Conservation (phyloP, 2,329 filamentous ascomycete genomes). For the Venturiaceae sp. region DNA sequence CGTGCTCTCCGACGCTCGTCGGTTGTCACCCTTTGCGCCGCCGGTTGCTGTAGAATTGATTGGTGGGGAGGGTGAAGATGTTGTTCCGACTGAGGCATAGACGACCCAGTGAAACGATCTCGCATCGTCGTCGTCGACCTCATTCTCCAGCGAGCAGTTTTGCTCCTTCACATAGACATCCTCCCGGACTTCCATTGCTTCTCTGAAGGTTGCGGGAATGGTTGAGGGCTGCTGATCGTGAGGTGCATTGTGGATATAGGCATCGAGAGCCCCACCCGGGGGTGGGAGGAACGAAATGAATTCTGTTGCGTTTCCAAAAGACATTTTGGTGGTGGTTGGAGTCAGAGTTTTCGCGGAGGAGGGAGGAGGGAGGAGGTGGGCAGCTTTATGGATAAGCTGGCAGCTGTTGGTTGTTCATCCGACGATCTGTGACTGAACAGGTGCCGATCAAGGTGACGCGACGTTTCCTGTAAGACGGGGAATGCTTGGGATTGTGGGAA, state of each 20-base stretch:
- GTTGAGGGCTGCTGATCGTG: slow-evolving; percentile 22
- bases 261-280: slow-evolving; percentile 21
- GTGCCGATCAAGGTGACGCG: neutral
- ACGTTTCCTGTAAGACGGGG: neutral
- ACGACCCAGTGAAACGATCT: slow-evolving; percentile 79
- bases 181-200: slow-evolving; percentile 48
- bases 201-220: slow-evolving; percentile 36
- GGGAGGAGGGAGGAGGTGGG: neutral
- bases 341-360: neutral
- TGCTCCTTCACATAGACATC: slow-evolving; percentile 51
- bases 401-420: neutral
- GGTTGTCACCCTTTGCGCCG: slow-evolving; percentile 27
- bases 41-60: slow-evolving; percentile 20
- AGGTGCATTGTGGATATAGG: slow-evolving; percentile 25
- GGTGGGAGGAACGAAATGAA: slow-evolving; percentile 28
- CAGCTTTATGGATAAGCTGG: neutral
- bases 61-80: slow-evolving; percentile 16
- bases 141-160: slow-evolving; percentile 49
- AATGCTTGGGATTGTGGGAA: neutral
- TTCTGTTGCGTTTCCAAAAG: slow-evolving; percentile 19
- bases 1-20: slow-evolving; percentile 22
- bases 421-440: neutral
- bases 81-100: slow-evolving; percentile 54
- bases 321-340: neutral
- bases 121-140: slow-evolving; percentile 72